Conservation (phyloP, 257 asterid species). For the Lycium ferocissimum region DNA sequence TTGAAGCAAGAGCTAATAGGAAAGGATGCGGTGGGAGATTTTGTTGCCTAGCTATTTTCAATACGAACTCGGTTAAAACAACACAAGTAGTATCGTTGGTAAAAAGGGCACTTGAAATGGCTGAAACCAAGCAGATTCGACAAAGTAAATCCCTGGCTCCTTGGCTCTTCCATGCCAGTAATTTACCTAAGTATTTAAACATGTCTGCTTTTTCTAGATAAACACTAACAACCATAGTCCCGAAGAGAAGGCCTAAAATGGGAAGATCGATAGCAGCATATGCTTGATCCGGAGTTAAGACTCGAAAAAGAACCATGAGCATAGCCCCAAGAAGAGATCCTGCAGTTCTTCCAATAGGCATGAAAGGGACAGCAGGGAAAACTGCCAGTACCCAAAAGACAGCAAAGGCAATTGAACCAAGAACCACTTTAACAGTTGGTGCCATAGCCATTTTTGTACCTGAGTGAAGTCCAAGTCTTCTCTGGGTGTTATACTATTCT, state of each 20-base stretch:
- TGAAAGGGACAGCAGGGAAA: conserved; percentile 90
- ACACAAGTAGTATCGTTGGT: conserved; percentile 94
- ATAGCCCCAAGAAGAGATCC: conserved; percentile 95
- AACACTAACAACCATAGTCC: conserved; percentile 94
- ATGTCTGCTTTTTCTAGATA: conserved; percentile 93
- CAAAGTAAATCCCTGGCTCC: conserved; percentile 90
- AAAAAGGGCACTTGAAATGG: conserved; percentile 91
- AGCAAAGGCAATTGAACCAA: conserved; percentile 80
- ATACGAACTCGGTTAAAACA: conserved; percentile 81
- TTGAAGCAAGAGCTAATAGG: conserved; percentile 83
- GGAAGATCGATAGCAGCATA: conserved; percentile 91
- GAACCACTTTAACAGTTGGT: conserved; percentile 65
- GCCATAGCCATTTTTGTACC: conserved; percentile 69
- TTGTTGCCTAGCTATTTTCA: conserved; percentile 84
- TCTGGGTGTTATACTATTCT: not conserved
- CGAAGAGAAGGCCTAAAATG: conserved; percentile 86
- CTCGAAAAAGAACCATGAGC: conserved; percentile 87
- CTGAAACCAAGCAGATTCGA: conserved; percentile 80
- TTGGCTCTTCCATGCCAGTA: conserved; percentile 74
- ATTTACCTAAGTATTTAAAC: conserved; percentile 81
- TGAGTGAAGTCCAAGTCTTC: not conserved
- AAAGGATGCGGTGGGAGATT: conserved; percentile 94
- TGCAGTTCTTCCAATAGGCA: conserved; percentile 91
- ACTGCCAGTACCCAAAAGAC: conserved; percentile 90
- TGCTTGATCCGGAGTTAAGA: conserved; percentile 86